Evolutionary conservation across 768 basidiomycete species (phyloP).

Genomic region (Pulveroboletus sp.): DNA sequence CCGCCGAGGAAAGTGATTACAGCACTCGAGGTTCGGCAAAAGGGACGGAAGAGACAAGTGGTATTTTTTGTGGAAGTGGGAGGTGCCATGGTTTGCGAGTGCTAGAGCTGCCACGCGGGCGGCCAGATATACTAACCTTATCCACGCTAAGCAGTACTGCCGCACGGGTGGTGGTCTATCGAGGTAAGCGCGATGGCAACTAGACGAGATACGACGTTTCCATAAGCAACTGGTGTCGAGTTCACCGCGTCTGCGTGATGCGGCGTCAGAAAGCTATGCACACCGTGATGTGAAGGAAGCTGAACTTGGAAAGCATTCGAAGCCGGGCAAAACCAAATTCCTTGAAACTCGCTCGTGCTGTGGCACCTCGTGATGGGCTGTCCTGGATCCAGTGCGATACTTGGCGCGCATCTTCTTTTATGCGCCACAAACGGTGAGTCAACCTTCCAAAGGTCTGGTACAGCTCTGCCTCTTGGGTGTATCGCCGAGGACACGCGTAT

Average conservation of each 20-base stretch:
- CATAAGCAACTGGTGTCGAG: neutral
- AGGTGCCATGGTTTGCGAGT: conserved; percentile 4
- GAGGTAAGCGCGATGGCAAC: neutral
- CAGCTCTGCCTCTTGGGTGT: neutral
- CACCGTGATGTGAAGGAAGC: neutral
- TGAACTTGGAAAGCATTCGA: neutral
- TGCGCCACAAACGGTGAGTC: conserved; percentile 2
- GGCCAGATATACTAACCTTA: neutral
- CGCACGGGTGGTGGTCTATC: neutral
- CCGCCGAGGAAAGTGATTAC: conserved; percentile 14
- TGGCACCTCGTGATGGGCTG: neutral
- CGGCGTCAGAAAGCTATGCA: neutral
- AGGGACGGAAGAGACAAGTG: neutral
- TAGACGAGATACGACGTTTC: neutral
- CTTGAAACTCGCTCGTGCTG: neutral
- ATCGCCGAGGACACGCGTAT: conserved; percentile 3
- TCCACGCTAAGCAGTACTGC: too few relatives aligned
- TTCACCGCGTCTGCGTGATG: neutral
- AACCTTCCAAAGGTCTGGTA: too few relatives aligned
- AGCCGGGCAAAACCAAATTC: too few relatives aligned
- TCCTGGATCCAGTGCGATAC: neutral
- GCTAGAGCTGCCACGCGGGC: neutral
- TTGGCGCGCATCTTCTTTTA: neutral
- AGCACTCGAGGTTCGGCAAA: neutral
- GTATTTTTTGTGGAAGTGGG: neutral